Percentiles rank a stretch among this genome's conserved stretches.
These are phyloP conservation scores for Boletus bicolor DNA, from an alignment of 768 basidiomycete species.

Conservation along the genomic window DNA sequence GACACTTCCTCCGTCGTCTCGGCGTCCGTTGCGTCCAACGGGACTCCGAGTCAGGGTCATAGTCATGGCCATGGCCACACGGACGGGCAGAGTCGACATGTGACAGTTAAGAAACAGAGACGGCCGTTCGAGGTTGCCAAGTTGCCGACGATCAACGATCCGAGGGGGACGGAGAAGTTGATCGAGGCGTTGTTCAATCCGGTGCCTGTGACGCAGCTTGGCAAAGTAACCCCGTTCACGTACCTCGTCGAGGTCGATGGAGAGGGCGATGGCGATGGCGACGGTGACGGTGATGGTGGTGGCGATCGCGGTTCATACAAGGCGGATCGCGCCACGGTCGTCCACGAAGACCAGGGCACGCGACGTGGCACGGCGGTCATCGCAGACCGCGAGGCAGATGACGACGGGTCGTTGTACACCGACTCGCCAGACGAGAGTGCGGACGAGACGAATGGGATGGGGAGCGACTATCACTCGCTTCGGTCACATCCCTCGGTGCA, in stretches of 20 bases:
- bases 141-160: slow-evolving; percentile 54
- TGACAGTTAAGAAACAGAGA: slow-evolving; percentile 20
- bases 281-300: slow-evolving; percentile 17
- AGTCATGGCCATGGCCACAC: background rate
- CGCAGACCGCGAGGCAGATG: slow-evolving; percentile 10
- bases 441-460: slow-evolving; percentile 5
- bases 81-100: background rate
- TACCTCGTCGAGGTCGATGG: slow-evolving; percentile 32
- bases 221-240: slow-evolving; percentile 34
- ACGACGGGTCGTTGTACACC: slow-evolving; percentile 21
- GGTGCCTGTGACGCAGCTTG: slow-evolving; percentile 38
- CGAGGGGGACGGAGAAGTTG: slow-evolving; percentile 64
- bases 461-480: slow-evolving; percentile 31
- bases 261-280: slow-evolving; percentile 18
- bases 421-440: slow-evolving; percentile 17
- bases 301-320: slow-evolving; percentile 4
- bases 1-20: slow-evolving; percentile 24
- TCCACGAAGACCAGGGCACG: background rate
- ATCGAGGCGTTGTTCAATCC: slow-evolving; percentile 84
- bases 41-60: background rate
- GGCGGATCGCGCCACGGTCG: background rate
- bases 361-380: background rate
- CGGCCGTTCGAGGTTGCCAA: slow-evolving; percentile 31
- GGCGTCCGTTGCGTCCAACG: background rate
- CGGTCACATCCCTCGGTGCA: slow-evolving; percentile 25